Conservation (phyloP, 169 alveolate genomes). For the Eimeria zaria region DNA sequence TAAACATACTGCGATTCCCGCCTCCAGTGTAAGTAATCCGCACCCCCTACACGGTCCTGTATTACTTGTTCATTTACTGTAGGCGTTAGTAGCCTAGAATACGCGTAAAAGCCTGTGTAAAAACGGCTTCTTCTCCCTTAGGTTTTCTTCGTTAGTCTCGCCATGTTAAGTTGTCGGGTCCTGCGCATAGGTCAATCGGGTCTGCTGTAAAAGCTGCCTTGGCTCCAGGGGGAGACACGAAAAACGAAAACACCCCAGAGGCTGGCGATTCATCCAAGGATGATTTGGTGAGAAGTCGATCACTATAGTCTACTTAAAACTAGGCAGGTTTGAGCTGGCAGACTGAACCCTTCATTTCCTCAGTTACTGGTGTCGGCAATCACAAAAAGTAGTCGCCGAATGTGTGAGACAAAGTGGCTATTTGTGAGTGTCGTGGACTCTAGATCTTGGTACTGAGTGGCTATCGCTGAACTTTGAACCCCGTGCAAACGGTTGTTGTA, state of each 20-base stretch:
- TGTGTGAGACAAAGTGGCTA: background rate
- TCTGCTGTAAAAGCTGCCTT: slow-evolving; percentile 4
- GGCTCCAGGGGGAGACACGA: slow-evolving; percentile 1
- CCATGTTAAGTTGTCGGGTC: background rate
- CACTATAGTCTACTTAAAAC: background rate
- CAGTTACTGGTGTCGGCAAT: no score
- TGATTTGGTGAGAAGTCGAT: background rate
- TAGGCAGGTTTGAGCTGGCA: background rate
- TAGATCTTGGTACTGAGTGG: background rate
- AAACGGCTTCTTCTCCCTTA: background rate
- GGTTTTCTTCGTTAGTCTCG: background rate
- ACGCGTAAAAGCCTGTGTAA: background rate
- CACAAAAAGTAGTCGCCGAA: no score
- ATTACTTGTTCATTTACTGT: background rate
- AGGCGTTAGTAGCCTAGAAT: background rate
- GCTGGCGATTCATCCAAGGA: background rate
- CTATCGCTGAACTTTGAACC: background rate
- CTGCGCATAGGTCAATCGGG: slow-evolving; percentile 28
- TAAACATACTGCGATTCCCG: slow-evolving; percentile 26
- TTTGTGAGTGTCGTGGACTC: background rate
- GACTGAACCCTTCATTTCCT: background rate
- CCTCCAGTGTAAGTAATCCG: slow-evolving; percentile 33
- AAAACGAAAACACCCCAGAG: background rate
- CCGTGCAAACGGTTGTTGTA: background rate
- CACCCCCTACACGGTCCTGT: background rate